Base-by-base conservation (phyloP, 306 rosid species). In the Luffa aegyptiaca region DNA sequence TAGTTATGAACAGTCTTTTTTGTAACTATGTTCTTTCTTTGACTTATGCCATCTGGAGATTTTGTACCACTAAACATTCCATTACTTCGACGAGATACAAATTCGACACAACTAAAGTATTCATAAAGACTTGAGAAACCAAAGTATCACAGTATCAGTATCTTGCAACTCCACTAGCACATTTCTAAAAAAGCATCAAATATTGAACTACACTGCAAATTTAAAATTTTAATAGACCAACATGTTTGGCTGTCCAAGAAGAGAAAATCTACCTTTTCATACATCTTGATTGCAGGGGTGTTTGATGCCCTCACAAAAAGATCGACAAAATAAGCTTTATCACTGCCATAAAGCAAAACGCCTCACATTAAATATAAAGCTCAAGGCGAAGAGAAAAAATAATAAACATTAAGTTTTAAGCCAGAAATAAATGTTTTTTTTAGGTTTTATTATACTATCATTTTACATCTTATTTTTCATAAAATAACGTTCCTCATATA, bases 301-400 rank as follows among this genome's bases (percentile, higher is more conserved):
- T 95, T 95, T 74, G 98, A 95, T 59, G 97, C 98, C 82, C 98
- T 90, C 79, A 95, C 98, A 84, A 95, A 95, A 78, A 95, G 97
- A 88, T 95, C 98, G 80, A 92, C 97, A 75, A 95, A 95, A 84
- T 86, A 95, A 66, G 90, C 97, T 87, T 95, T 95, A 78, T 95
- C 95, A 72, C 98, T 95, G 92, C 81, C 80, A 86, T 80, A 76
- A 81, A 73, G 61, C 1, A 6, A 74, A 46, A 72, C 2, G 9
- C 8, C 1, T 9, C 46, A 8, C 62, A 51, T 49, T 51, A 74
- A 66, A 48, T 9, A 74, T 51, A 51, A 9, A 36, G 62, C 9
- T 35, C 33, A 51, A 74, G 62, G 8, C 0, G 7, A 51, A 51
- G n/a, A 14, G 44, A 74, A 73, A 48, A 73, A 31, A 45, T 8